Evolutionary conservation across 192 early-diverging fungal genomes (phyloP), one percentile per base, ranked within the genome.

Genomic region (Oehlia diaphana): DNA sequence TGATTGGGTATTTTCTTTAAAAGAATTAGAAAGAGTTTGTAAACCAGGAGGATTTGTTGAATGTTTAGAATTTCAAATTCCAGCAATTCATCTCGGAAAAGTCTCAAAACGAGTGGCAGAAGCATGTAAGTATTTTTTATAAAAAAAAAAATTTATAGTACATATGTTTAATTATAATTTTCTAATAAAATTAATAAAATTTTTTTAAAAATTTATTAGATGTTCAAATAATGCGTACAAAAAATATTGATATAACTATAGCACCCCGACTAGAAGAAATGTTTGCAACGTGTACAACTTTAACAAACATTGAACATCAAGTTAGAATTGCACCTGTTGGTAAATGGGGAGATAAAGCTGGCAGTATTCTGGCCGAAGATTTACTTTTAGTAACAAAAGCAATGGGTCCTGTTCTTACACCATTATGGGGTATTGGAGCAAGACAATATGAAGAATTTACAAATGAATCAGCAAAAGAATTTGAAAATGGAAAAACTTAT

Each of bases 21-120:
- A 76, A 62, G 74, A 76, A 64, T 76, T 85, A 28, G 44, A 80
- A 19, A 72, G 84, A 63, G 84, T 85, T 1, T 73, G 75, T 7
- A 81, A 83, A 73, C 82, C 84, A 1, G 82, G 82, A 21, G 84
- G 84, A 2, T 85, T 77, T 72, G 68, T 85, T 33, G 80, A 72
- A 47, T 50, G 71, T 53, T 39, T 47, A 14, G 71, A 72, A 72
- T 72, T 72, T 50, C 42, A 50, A 31, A 72, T 72, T 31, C 71
- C 71, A 3, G 71, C 23, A 50, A 2, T 53, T 21, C 44, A 53
- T 21, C 10, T n/a, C 6, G 71, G 71, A 26, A n/a, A 42, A 1
- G 26, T 53, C 4, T 13, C 71, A 16, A 39, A 47, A 23, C n/a
- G 28, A 31, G 28, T 72, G 0, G 2, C 6, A 9, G 47, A 72